These are phyloP conservation scores for Rhizopus sp. DNA, from an alignment of 371 early-diverging fungal species.

Conservation along the genomic window DNA sequence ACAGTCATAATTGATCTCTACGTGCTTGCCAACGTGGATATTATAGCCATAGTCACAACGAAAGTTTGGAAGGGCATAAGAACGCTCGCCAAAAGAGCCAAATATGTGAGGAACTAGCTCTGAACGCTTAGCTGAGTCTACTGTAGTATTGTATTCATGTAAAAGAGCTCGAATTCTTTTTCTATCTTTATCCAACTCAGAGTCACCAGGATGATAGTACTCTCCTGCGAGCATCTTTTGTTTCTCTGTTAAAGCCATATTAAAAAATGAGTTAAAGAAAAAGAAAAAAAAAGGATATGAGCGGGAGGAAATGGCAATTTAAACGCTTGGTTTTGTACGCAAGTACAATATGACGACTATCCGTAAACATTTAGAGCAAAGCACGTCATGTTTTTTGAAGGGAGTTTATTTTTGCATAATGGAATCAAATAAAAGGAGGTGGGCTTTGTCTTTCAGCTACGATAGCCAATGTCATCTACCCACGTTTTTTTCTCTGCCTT, in stretches of 20 bases:
- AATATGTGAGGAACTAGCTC: constrained; percentile 52
- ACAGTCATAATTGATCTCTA: constrained; percentile 71
- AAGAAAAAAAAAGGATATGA: background rate
- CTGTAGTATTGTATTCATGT: constrained; percentile 43
- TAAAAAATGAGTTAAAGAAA: background rate
- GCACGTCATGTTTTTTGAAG: too few relatives aligned
- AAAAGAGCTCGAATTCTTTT: constrained; percentile 37
- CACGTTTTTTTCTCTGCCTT: too few relatives aligned
- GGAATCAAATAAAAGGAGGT: too few relatives aligned
- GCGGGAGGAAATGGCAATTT: background rate
- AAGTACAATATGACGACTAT: too few relatives aligned
- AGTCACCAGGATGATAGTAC: constrained; percentile 60
- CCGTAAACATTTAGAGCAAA: too few relatives aligned
- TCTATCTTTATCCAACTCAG: constrained; percentile 59
- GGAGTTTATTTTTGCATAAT: too few relatives aligned
- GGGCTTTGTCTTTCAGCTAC: too few relatives aligned
- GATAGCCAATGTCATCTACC: too few relatives aligned
- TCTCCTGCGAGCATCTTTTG: constrained; percentile 71
- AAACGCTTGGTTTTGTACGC: too few relatives aligned
- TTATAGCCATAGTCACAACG: constrained; percentile 76
- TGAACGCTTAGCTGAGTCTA: constrained; percentile 28
- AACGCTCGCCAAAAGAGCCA: constrained; percentile 50
- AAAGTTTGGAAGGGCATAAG: constrained; percentile 65
- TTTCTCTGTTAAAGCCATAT: constrained; percentile 45
- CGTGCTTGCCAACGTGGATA: constrained; percentile 65